Base-by-base conservation (phyloP, 148 eudicot species). In the Cornus florida region DNA sequence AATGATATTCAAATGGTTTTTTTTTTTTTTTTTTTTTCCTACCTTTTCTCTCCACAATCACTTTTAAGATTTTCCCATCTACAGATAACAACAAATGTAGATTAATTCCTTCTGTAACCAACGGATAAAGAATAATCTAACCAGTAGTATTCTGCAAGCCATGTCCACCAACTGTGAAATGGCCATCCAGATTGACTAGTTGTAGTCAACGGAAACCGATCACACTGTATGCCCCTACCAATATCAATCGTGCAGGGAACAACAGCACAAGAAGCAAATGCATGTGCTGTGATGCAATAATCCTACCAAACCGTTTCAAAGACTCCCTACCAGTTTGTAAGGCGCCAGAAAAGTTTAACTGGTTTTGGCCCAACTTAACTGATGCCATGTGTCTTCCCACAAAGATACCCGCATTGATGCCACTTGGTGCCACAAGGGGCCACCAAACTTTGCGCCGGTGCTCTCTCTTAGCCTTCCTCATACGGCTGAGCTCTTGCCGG, bases 211-310 rank as follows among this genome's bases (percentile, higher is more conserved):
- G 77, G 23, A 80, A 79, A 28, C 77, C 75, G 57, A 90, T 77
- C 74, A 86, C 48, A 57, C 84, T 83, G 70, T 67, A 86, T 3
- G 91, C 77, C 31, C 97, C 89, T 59, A 92, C 72, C 17, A 96
- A 81, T 70, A 95, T 50, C 72, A 89, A 73, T 35, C 90, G 78
- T 4, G 92, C 97, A 67, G 97, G 98, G 74, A 91, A 77, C 80
- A 92, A 76, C 22, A 95, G 79, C 62, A 93, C 86, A 71, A 93
- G 87, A 24, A 93, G 82, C 89, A 92, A 79, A 84, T 93, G 97
- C 95, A 93, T 87, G 73, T 90, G 94, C 74, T 91, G 95, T 9
- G 98, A 96, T 20, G 97, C 94, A 33, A 92, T 87, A 6, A 93
- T 84, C 77, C 90, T 84, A 41, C 90, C 91, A 60, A 93, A 92